phyloP scores from a whole-genome alignment of 495 filamentous ascomycete species.

The Penicillium chermesinum region DNA sequence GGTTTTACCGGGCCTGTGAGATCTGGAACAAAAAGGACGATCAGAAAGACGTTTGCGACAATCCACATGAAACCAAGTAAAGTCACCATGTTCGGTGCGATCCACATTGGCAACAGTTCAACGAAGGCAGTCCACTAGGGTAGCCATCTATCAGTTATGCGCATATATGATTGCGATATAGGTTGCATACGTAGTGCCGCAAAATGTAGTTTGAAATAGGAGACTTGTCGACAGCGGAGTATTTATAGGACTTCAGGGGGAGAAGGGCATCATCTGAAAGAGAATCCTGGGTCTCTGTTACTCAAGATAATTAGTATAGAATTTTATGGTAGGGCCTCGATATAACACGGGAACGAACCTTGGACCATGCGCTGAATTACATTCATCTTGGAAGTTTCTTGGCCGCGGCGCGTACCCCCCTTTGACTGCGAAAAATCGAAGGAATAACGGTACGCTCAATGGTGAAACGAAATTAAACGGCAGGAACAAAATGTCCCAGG shows the following conservation, averaged over 20 bases:
- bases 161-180: neutral
- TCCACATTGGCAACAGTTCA: constrained; percentile 85
- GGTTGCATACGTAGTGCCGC: constrained; percentile 76
- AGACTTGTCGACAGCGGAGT: constrained; percentile 96
- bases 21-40: constrained; percentile 84
- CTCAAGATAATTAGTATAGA: constrained; percentile 17
- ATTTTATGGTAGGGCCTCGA: neutral
- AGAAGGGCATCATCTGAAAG: constrained; percentile 66
- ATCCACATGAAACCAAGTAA: constrained; percentile 94
- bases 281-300: constrained; percentile 51
- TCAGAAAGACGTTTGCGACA: constrained; percentile 72
- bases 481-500: neutral
- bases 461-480: neutral
- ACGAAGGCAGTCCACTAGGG: constrained; percentile 94
- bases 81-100: constrained; percentile 97
- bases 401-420: constrained; percentile 13
- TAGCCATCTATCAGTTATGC: neutral
- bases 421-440: constrained; percentile 7
- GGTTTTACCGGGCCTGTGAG: constrained; percentile 79
- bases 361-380: constrained; percentile 39
- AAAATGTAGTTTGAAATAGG: constrained; percentile 88
- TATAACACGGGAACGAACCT: constrained; percentile 23
- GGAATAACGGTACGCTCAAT: neutral
- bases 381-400: constrained; percentile 28
- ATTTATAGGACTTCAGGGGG: constrained; percentile 93